phyloP scores from a whole-genome alignment of 441 rosid species.

The Euphorbia celastroides region DNA sequence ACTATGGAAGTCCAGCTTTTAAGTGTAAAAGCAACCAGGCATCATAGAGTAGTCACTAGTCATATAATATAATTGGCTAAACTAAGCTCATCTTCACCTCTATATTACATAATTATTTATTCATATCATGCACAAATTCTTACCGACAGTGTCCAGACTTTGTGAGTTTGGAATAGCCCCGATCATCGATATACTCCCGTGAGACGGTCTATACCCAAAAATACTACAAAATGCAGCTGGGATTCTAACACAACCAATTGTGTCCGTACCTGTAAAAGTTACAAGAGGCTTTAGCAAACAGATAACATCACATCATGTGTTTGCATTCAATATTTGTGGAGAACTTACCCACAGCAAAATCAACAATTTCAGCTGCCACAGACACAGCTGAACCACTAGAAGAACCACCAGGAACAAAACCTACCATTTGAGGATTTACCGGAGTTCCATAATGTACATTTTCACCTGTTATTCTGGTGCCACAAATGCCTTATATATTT shows the following conservation, averaged over 20 bases:
- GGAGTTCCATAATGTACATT: slow-evolving; percentile 86
- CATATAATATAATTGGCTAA: neutral
- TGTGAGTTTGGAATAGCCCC: slow-evolving; percentile 86
- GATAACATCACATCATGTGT: slow-evolving; percentile 5
- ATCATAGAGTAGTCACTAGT: neutral
- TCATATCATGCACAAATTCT: slow-evolving; percentile 16
- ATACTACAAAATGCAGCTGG: slow-evolving; percentile 94
- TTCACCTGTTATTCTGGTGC: slow-evolving; percentile 65
- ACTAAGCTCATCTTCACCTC: neutral
- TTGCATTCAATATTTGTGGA: neutral
- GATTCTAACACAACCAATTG: slow-evolving; percentile 66
- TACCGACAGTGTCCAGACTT: slow-evolving; percentile 85
- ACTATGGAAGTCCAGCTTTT: neutral
- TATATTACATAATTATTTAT: slow-evolving; percentile 10
- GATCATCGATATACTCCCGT: slow-evolving; percentile 59
- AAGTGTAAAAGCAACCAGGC: neutral
- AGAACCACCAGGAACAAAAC: slow-evolving; percentile 82
- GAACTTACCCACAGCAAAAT: slow-evolving; percentile 74
- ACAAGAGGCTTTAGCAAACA: neutral
- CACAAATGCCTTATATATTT: slow-evolving; percentile 8
- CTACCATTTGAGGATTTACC: slow-evolving; percentile 56
- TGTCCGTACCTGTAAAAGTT: slow-evolving; percentile 67
- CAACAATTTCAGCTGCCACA: slow-evolving; percentile 80
- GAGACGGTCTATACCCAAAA: slow-evolving; percentile 87
- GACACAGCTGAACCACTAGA: slow-evolving; percentile 95